Evolutionary conservation across 1,284 basidiomycete species (phyloP).

Genomic region (Tilletiopsis washingtonensis): DNA sequence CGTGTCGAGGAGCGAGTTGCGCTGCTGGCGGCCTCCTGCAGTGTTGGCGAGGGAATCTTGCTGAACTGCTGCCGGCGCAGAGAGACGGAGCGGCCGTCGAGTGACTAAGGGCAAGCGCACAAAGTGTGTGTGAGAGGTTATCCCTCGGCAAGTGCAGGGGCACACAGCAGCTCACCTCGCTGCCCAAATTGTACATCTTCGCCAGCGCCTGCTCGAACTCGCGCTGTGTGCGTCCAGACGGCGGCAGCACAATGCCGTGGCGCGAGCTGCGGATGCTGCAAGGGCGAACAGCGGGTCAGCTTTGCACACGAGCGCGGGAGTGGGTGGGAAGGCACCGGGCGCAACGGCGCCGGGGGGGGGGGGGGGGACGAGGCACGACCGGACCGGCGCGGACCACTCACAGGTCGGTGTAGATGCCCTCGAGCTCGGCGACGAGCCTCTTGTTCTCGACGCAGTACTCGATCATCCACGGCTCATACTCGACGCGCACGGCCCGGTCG

Average conservation of each 20-base stretch:
- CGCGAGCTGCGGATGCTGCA: constrained; percentile 38
- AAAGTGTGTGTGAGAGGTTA: too few species aligned
- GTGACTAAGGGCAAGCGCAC: too few species aligned
- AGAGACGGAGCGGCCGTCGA: constrained; percentile 27
- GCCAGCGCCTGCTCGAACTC: constrained; percentile 39
- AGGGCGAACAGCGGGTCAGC: too few species aligned
- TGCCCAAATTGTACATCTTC: constrained; percentile 27
- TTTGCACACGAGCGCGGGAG: too few species aligned
- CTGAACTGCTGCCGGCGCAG: constrained; percentile 35
- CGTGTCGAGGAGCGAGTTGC: constrained; percentile 9
- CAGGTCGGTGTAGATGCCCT: constrained; percentile 37
- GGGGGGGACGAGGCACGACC: too few species aligned
- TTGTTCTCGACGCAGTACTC: constrained; percentile 28
- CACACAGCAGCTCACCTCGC: constrained; percentile 28
- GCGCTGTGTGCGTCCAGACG: constrained; percentile 26
- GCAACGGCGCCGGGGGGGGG: too few species aligned
- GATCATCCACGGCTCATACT: constrained; percentile 24
- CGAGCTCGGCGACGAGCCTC: constrained; percentile 29
- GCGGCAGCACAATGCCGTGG: constrained; percentile 30
- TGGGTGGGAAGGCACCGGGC: too few species aligned
- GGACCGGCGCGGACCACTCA: too few species aligned
- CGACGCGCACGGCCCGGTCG: constrained; percentile 18
- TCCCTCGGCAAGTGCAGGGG: too few species aligned
- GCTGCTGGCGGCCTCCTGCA: constrained; percentile 22
- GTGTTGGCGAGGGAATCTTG: constrained; percentile 27